Base-by-base conservation (phyloP, 805 yeast species). In the Cyberlindnera veronae region DNA sequence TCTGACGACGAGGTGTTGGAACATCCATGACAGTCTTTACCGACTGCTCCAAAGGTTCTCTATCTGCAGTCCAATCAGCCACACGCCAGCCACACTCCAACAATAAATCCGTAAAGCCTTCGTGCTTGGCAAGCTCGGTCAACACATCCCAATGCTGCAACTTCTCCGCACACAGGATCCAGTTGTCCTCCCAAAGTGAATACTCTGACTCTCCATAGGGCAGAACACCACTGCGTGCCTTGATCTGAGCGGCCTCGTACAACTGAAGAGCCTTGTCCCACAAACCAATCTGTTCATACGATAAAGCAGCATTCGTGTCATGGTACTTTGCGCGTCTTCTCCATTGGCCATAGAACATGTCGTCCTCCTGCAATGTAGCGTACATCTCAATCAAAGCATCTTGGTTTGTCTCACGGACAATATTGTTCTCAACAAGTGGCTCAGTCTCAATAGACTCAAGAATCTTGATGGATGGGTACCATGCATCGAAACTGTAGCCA, bases 41-140 rank as follows among this genome's bases (percentile, higher is more conserved):
- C 1, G 95, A 84, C 55, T 87, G 96, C 57, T 90, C 97, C 28
- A 93, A 68, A 0, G 98, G 93, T 49, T 91, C 98, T 48, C 90
- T 76, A 55, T 95, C 99, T 8, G 95, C 81, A 45, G 82, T 83
- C 99, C 99, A 93, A 57, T 93, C 98, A 7, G 99, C 97, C 29
- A 93, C 95, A 56, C 99, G 74, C 99, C 99, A 93, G 28, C 98
- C 99, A 72, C 99, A 95, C 61, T 93, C 99, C n/a, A 93, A 69
- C 19, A 95, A 66, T 49, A 93, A 69, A 56, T 93, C 99, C 0
- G 97, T 89, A 59, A 91, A 95, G 0, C 97, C 97, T 68, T 95
- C 99, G 57, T 95, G 98, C 53, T 91, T 89, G 3, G 99, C 97
- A 22, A 95, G 70, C 55, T 93, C 99, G 0, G 99, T 91, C 44